These are phyloP conservation scores for Penicillium coffeae DNA, from an alignment of 495 filamentous ascomycete genomes.

Conservation along the genomic window DNA sequence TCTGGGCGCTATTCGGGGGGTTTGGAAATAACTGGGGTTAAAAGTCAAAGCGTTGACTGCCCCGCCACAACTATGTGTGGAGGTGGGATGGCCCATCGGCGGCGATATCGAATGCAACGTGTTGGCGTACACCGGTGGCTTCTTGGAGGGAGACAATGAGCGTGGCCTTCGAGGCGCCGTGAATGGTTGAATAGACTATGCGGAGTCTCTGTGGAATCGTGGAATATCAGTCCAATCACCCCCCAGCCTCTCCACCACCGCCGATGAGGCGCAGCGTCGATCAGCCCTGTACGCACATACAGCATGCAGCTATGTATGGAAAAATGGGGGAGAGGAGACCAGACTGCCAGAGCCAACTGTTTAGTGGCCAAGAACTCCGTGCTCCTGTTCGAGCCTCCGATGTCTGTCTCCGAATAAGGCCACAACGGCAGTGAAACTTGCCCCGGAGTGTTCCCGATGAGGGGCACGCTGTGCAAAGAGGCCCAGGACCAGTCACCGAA, in stretches of 20 bases:
- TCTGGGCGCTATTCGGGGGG: not conserved
- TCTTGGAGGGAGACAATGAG: too few species aligned
- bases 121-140: not conserved
- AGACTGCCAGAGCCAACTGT: too few species aligned
- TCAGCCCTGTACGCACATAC: slow-evolving; percentile 15
- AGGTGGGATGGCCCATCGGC: slow-evolving; percentile 8
- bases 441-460: not conserved
- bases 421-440: not conserved
- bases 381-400: too few species aligned
- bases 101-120: slow-evolving; percentile 5
- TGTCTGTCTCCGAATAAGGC: too few species aligned
- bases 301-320: not conserved
- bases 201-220: slow-evolving; percentile 17
- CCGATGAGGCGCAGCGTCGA: slow-evolving; percentile 31
- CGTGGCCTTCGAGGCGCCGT: too few species aligned
- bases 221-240: slow-evolving; percentile 34
- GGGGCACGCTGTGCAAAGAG: slow-evolving; percentile 1
- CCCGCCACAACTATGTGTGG: slow-evolving; percentile 13
- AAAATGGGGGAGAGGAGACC: not conserved
- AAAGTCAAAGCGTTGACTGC: slow-evolving; percentile 10
- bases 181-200: slow-evolving; percentile 8
- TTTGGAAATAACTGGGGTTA: not conserved
- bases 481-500: not conserved
- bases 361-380: too few species aligned
- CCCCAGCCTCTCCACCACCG: slow-evolving; percentile 15